These are phyloP conservation scores for Fusarium miscanthi DNA, from an alignment of 2,329 filamentous ascomycete genomes.

Conservation along the genomic window DNA sequence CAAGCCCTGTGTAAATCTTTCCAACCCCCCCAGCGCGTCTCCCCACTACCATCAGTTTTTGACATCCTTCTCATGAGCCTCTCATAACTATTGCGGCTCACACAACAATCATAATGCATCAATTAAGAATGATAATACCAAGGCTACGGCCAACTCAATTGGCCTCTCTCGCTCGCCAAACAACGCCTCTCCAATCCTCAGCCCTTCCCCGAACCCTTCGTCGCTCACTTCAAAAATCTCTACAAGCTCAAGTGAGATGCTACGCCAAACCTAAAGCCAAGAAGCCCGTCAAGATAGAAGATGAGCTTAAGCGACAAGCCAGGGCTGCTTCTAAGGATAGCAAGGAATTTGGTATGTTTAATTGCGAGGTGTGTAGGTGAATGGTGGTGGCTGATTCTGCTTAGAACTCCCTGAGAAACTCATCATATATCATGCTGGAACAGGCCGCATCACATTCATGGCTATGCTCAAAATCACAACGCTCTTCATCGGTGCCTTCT, in stretches of 20 bases:
- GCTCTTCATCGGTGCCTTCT: conserved; percentile 75
- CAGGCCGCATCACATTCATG: conserved; percentile 72
- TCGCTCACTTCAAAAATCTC: conserved; percentile 39
- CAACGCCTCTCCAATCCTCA: neutral
- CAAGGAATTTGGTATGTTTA: conserved; percentile 35
- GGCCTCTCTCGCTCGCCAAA: neutral
- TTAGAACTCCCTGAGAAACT: conserved; percentile 67
- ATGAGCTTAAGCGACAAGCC: conserved; percentile 45
- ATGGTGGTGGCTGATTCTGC: neutral
- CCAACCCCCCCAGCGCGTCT: neutral
- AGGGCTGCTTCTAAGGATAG: conserved; percentile 38
- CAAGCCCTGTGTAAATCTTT: conserved; percentile 10
- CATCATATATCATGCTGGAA: conserved; percentile 81
- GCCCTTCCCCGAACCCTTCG: conserved; percentile 28
- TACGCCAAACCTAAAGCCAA: conserved; percentile 38
- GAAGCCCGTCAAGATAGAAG: conserved; percentile 34
- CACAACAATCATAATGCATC: conserved; percentile 32
- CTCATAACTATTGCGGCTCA: conserved; percentile 2
- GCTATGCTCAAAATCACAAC: conserved; percentile 78
- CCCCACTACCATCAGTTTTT: conserved; percentile 28
- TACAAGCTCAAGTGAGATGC: conserved; percentile 42
- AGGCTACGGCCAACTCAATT: conserved; percentile 36
- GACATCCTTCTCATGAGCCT: conserved; percentile 16
- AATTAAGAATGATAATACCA: conserved; percentile 34
- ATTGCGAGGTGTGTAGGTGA: accelerated